These are phyloP conservation scores for Jamesozyma lodderae DNA, from an alignment of 805 yeast species.

Conservation along the genomic window DNA sequence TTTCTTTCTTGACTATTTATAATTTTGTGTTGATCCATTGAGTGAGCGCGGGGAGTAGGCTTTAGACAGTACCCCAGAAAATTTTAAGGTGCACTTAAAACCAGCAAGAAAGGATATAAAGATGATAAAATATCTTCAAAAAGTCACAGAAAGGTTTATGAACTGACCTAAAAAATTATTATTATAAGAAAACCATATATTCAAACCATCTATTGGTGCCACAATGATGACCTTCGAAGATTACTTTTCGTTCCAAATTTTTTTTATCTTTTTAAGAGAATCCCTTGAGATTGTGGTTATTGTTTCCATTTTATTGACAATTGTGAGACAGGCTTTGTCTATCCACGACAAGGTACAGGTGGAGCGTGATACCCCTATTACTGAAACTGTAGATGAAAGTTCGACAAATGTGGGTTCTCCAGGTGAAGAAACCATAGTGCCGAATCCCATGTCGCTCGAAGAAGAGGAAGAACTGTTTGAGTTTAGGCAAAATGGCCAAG, in stretches of 20 bases:
- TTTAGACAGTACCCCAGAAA: no score
- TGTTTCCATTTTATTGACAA: constrained; percentile 62
- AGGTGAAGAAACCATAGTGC: neutral
- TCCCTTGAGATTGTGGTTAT: constrained; percentile 71
- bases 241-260: constrained; percentile 62
- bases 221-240: constrained; percentile 32
- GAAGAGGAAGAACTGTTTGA: constrained; percentile 27
- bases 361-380: neutral
- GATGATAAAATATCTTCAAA: no score
- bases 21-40: no score
- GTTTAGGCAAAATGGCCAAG: constrained; percentile 4
- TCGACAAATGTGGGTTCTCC: neutral
- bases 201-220: no score
- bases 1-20: no score
- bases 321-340: constrained; percentile 51
- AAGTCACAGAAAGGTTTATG: no score
- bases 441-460: constrained; percentile 4
- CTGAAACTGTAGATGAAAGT: neutral
- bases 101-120: no score
- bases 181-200: no score
- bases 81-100: no score
- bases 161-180: no score
- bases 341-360: constrained; percentile 24
- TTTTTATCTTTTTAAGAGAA: constrained; percentile 64
- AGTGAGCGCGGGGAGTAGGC: no score